Evolutionary conservation across 768 basidiomycete species (phyloP).

Genomic region (Pholiota conissans): DNA sequence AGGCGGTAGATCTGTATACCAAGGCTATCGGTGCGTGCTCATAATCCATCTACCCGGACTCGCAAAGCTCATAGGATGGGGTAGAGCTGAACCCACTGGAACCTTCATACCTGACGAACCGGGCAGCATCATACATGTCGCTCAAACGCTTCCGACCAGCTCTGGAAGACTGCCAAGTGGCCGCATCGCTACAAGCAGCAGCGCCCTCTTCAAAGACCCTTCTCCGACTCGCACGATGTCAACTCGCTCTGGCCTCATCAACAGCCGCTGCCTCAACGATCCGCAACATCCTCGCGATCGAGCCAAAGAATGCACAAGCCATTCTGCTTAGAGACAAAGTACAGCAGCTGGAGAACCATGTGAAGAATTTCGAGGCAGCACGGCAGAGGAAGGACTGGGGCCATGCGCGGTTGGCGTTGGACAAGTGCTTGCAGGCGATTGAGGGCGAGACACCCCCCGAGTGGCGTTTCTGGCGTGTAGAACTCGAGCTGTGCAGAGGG

Average conservation of each 20-base stretch:
- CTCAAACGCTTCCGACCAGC: constrained; percentile 76
- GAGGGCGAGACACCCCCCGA: constrained; percentile 77
- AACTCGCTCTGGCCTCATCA: constrained; percentile 74
- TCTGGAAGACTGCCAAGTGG: constrained; percentile 77
- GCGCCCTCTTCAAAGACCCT: constrained; percentile 75
- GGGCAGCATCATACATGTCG: constrained; percentile 84
- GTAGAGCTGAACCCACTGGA: constrained; percentile 63
- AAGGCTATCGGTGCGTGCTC: constrained; percentile 63
- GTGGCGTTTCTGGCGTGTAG: constrained; percentile 80
- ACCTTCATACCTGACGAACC: constrained; percentile 80
- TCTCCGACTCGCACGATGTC: constrained; percentile 80
- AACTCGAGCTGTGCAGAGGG: constrained; percentile 71
- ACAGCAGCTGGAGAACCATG: constrained; percentile 59
- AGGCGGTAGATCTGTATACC: constrained; percentile 75
- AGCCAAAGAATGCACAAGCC: constrained; percentile 61
- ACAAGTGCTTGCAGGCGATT: constrained; percentile 71
- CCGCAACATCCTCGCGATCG: constrained; percentile 57
- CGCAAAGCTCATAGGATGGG: neutral
- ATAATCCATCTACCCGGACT: neutral
- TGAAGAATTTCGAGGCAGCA: constrained; percentile 63
- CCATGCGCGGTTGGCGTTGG: constrained; percentile 76
- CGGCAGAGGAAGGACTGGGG: constrained; percentile 68
- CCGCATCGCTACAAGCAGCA: constrained; percentile 61
- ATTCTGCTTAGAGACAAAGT: constrained; percentile 63
- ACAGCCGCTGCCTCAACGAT: constrained; percentile 68